These are phyloP conservation scores for Senecio squalidus DNA, from an alignment of 140 eudicot species.

Conservation along the genomic window DNA sequence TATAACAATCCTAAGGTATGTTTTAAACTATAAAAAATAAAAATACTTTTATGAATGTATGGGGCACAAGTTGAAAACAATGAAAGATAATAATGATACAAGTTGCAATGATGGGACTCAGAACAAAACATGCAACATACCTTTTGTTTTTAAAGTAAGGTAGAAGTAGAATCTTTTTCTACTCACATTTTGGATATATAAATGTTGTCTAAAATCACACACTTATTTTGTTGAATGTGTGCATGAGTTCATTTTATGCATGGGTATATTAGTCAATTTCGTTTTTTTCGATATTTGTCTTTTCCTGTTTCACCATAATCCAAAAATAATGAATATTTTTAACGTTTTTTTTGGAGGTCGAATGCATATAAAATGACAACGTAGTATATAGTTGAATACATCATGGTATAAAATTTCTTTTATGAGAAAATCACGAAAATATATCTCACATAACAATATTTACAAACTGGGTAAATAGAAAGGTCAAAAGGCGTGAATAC, in stretches of 20 bases:
- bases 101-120: slow-evolving; percentile 13
- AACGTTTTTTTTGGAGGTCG: no score
- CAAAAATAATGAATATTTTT: no score
- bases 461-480: no score
- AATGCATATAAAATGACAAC: no score
- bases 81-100: slow-evolving; percentile 9
- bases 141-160: slow-evolving; percentile 11
- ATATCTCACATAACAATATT: no score
- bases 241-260: not conserved
- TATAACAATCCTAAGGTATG: no score
- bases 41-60: not conserved
- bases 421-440: no score
- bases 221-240: slow-evolving; percentile 5
- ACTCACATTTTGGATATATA: slow-evolving; percentile 11
- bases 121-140: slow-evolving; percentile 26
- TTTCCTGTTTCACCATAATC: no score
- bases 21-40: no score
- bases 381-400: not conserved
- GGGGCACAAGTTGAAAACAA: not conserved
- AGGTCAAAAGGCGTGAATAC: no score
- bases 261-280: not conserved
- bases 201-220: slow-evolving; percentile 15
- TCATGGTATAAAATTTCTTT: no score
- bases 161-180: slow-evolving; percentile 18
- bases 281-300: no score